Percentiles rank a stretch among this genome's conserved stretches.
phyloP scores from a whole-genome alignment of 352 stramenopile genomes.

The Aphanomyces astaci region DNA sequence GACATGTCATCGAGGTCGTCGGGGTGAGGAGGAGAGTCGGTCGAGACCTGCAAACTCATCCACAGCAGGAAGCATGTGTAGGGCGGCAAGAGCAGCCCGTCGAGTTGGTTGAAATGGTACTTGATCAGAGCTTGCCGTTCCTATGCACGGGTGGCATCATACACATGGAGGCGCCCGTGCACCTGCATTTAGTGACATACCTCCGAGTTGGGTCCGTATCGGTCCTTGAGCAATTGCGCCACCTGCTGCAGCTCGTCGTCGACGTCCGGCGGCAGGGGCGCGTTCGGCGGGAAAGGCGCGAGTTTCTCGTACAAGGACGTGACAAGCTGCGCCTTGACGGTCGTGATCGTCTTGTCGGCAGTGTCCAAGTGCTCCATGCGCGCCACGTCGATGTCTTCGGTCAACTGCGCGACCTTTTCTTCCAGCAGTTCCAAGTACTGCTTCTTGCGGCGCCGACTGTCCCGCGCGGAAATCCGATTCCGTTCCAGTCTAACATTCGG shows the following conservation, averaged over 20 bases:
- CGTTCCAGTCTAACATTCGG: slow-evolving; percentile 49
- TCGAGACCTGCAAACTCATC: slow-evolving; percentile 60
- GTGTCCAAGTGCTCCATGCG: slow-evolving; percentile 62
- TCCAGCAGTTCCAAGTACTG: slow-evolving; percentile 82
- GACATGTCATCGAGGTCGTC: background rate
- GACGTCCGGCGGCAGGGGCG: slow-evolving; percentile 25
- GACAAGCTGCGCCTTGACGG: slow-evolving; percentile 68
- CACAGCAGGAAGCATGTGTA: slow-evolving; percentile 84
- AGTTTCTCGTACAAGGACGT: slow-evolving; percentile 49
- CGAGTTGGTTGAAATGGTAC: slow-evolving; percentile 83
- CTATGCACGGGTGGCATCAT: slow-evolving; percentile 27
- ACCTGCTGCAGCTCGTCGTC: slow-evolving; percentile 68
- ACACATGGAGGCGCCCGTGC: no score
- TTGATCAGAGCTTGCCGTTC: slow-evolving; percentile 79
- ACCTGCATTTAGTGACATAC: no score
- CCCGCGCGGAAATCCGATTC: slow-evolving; percentile 79
- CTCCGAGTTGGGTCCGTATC: slow-evolving; percentile 75
- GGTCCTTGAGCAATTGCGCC: slow-evolving; percentile 67
- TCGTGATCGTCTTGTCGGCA: slow-evolving; percentile 63
- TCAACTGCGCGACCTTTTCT: slow-evolving; percentile 83
- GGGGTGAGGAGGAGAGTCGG: background rate
- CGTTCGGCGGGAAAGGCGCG: slow-evolving; percentile 45
- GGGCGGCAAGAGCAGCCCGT: slow-evolving; percentile 69
- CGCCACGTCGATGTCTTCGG: slow-evolving; percentile 76
- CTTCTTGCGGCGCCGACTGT: slow-evolving; percentile 83